A percentile compares a stretch with the other conserved stretches of the same genome.
Conservation (phyloP, 2,329 filamentous ascomycete genomes). For the Hyphodiscus sp. region DNA sequence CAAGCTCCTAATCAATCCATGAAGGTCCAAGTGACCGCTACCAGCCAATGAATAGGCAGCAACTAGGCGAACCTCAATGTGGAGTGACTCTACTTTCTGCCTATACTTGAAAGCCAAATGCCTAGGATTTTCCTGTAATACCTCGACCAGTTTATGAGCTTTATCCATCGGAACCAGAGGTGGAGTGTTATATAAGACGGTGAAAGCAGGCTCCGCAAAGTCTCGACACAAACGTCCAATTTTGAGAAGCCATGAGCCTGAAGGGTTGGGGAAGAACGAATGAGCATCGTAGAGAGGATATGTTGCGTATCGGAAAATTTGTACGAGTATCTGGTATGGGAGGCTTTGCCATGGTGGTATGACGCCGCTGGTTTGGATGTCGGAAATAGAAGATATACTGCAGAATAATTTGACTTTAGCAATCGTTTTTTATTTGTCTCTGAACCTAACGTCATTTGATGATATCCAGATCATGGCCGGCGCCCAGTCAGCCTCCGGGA, state of each 20-base stretch:
- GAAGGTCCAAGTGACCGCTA: conserved; percentile 48
- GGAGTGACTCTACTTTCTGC: conserved; percentile 27
- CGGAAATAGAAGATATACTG: neutral
- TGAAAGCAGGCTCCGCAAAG: conserved; percentile 67
- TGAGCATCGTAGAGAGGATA: conserved; percentile 42
- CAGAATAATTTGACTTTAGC: neutral
- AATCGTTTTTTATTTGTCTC: neutral
- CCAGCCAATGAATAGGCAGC: conserved; percentile 47
- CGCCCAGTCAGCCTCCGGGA: neutral
- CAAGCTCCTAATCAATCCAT: conserved; percentile 53
- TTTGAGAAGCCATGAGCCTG: conserved; percentile 57
- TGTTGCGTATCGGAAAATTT: conserved; percentile 64
- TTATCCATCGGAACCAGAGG: conserved; percentile 50
- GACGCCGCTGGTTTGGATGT: conserved; percentile 22
- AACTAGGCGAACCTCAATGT: conserved; percentile 34
- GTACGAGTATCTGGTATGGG: conserved; percentile 61
- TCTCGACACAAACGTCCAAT: conserved; percentile 54
- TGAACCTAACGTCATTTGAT: neutral
- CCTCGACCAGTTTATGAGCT: conserved; percentile 44
- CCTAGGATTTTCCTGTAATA: conserved; percentile 35
- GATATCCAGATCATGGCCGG: no score
- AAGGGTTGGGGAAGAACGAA: conserved; percentile 36
- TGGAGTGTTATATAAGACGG: conserved; percentile 64
- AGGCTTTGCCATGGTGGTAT: conserved; percentile 54
- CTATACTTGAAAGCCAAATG: conserved; percentile 26